Conservation (phyloP, 2,329 filamentous ascomycete genomes). For the Macroventuria anomochaeta region DNA sequence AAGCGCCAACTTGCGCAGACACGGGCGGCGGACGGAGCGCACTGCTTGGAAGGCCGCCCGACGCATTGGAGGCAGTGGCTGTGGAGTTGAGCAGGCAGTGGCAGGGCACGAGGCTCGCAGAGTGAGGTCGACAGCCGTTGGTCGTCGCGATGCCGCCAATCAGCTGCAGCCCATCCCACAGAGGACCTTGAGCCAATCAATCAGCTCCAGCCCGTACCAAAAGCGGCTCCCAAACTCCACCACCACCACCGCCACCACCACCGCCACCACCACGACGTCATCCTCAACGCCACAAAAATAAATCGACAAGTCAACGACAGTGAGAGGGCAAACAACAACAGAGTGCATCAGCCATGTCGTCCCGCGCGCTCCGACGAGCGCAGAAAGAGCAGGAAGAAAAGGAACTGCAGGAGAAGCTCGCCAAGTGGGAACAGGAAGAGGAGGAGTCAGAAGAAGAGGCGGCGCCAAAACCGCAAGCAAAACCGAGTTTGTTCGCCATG, state of each 20-base stretch:
- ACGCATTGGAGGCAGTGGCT: constrained; percentile 65
- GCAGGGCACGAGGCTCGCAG: too few relatives aligned
- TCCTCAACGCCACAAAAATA: not conserved
- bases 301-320: constrained; percentile 6
- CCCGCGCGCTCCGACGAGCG: constrained; percentile 68
- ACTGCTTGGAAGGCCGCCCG: constrained; percentile 72
- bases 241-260: constrained; percentile 5
- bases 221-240: too few relatives aligned
- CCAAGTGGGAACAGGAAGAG: constrained; percentile 44
- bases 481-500: constrained; percentile 57
- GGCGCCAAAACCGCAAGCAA: constrained; percentile 33
- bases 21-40: constrained; percentile 70
- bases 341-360: constrained; percentile 60
- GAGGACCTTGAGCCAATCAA: too few relatives aligned
- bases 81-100: not conserved
- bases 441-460: constrained; percentile 50
- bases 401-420: constrained; percentile 53
- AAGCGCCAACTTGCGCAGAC: constrained; percentile 66
- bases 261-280: constrained; percentile 8
- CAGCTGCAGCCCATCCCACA: too few relatives aligned
- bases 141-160: too few relatives aligned
- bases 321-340: constrained; percentile 7
- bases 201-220: too few relatives aligned
- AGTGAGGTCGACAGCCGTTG: too few relatives aligned
- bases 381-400: constrained; percentile 67